These are phyloP conservation scores for Pseudogymnoascus sp. DNA, from an alignment of 2,329 filamentous ascomycete species.

Conservation along the genomic window DNA sequence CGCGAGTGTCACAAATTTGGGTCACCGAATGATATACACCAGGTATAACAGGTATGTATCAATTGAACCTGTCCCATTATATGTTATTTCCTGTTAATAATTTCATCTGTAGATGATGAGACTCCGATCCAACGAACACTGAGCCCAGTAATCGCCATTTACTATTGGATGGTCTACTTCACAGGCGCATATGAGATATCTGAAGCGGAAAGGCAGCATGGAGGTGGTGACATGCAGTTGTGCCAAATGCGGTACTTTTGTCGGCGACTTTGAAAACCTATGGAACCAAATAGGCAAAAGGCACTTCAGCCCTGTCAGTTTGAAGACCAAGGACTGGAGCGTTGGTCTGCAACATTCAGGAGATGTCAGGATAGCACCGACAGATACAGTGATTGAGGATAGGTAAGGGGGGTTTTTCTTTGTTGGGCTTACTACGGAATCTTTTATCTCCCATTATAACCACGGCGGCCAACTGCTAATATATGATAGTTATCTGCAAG, in stretches of 20 bases:
- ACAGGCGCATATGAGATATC: background rate
- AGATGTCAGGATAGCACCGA: constrained; percentile 19
- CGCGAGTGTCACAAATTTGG: background rate
- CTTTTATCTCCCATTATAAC: background rate
- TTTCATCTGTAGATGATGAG: background rate
- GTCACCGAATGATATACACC: background rate
- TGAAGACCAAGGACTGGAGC: constrained; percentile 11
- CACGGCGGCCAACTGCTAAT: background rate
- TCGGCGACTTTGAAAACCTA: constrained; percentile 25
- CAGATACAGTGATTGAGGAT: constrained; percentile 21
- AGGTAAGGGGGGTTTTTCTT: constrained; percentile 18
- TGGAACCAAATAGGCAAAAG: constrained; percentile 28
- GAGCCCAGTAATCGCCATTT: background rate
- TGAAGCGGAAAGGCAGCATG: constrained; percentile 15
- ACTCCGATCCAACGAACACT: background rate
- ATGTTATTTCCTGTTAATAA: background rate
- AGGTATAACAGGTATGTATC: background rate
- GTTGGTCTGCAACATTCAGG: constrained; percentile 23
- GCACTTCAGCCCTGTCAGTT: constrained; percentile 25
- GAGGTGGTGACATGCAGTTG: constrained; percentile 24
- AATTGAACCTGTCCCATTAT: background rate
- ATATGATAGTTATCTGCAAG: constrained; percentile 23
- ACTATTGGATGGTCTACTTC: background rate
- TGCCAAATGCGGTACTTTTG: constrained; percentile 22
- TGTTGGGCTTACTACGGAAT: background rate